Percentiles rank a stretch among this genome's conserved stretches.
Evolutionary conservation across 768 basidiomycete genomes (phyloP).

Genomic region (Cyclocybe cylindracea): DNA sequence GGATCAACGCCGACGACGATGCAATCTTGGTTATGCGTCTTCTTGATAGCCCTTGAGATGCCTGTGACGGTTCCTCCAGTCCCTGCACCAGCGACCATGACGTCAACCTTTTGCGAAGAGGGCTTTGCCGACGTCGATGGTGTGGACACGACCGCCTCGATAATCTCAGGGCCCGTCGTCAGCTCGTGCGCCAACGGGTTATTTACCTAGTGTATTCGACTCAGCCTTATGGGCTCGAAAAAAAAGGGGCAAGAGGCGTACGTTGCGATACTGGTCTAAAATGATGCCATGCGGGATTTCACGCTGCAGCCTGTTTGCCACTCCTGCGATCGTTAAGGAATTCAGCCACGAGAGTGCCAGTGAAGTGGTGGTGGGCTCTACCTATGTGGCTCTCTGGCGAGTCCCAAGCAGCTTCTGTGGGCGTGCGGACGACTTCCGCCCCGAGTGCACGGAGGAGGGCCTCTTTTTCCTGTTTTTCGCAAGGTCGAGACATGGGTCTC

Average conservation of each 20-base stretch:
- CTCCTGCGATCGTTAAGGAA: slow-evolving; percentile 85
- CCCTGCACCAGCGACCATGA: slow-evolving; percentile 83
- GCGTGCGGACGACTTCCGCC: slow-evolving; percentile 93
- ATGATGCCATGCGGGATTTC: slow-evolving; percentile 87
- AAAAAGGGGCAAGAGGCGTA: slow-evolving; percentile 30
- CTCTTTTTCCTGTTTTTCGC: slow-evolving; percentile 75
- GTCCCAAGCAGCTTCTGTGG: slow-evolving; percentile 86
- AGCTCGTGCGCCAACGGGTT: slow-evolving; percentile 92
- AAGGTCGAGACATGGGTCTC: background rate
- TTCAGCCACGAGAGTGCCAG: slow-evolving; percentile 73
- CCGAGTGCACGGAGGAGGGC: slow-evolving; percentile 88
- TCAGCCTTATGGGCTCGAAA: slow-evolving; percentile 6
- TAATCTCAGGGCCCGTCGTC: slow-evolving; percentile 91
- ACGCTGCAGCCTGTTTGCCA: slow-evolving; percentile 74
- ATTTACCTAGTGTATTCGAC: slow-evolving; percentile 48
- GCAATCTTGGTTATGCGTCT: slow-evolving; percentile 70
- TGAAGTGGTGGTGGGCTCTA: slow-evolving; percentile 43
- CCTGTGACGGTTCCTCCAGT: slow-evolving; percentile 98
- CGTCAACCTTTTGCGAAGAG: slow-evolving; percentile 78
- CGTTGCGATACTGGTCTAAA: slow-evolving; percentile 88
- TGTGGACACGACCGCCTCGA: slow-evolving; percentile 69
- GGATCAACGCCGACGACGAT: slow-evolving; percentile 90
- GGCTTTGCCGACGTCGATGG: slow-evolving; percentile 57
- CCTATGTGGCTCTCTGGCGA: slow-evolving; percentile 92
- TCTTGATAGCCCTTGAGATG: slow-evolving; percentile 76